Percentiles rank a stretch among this genome's conserved stretches.
Evolutionary conservation across 352 stramenopile species (phyloP).

Genomic region (Pythium vanterpoolii): DNA sequence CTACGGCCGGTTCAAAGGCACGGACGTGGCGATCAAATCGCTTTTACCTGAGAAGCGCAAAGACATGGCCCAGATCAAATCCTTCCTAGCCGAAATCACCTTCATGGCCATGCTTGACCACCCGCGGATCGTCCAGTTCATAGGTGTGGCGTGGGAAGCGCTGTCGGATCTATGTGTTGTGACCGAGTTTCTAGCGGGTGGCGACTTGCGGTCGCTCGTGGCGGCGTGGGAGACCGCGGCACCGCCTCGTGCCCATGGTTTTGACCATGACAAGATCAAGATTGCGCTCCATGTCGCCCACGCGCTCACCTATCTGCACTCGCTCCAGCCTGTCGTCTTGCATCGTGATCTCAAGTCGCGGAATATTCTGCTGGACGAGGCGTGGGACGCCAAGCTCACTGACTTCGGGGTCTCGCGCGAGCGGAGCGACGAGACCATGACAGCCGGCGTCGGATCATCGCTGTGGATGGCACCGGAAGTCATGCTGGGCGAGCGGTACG

Average conservation of each 20-base stretch:
- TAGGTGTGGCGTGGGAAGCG: slow-evolving; percentile 56
- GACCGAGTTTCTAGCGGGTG: slow-evolving; percentile 60
- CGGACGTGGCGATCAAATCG: not conserved
- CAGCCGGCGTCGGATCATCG: slow-evolving; percentile 15
- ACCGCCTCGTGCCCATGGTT: slow-evolving; percentile 21
- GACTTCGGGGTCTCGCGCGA: slow-evolving; percentile 42
- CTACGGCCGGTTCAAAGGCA: not conserved
- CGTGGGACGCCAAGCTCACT: slow-evolving; percentile 38
- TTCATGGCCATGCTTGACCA: slow-evolving; percentile 47
- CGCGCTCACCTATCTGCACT: slow-evolving; percentile 10
- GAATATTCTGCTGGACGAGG: slow-evolving; percentile 8
- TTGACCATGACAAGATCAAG: slow-evolving; percentile 26
- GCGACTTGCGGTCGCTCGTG: slow-evolving; percentile 46
- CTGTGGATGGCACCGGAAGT: slow-evolving; percentile 39
- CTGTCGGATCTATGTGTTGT: slow-evolving; percentile 55
- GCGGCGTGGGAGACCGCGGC: slow-evolving; percentile 26
- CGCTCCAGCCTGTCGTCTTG: not conserved
- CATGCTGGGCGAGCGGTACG: slow-evolving; percentile 32
- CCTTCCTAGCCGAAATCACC: slow-evolving; percentile 53
- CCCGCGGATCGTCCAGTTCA: slow-evolving; percentile 41
- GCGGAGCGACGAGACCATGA: slow-evolving; percentile 23
- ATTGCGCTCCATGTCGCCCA: slow-evolving; percentile 10
- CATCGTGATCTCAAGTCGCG: slow-evolving; percentile 13
- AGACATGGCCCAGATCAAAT: slow-evolving; percentile 34
- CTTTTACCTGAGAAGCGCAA: slow-evolving; percentile 26